Evolutionary conservation across 805 yeast species (phyloP), one percentile per base, ranked within the genome.

Genomic region (Cyberlindnera galapagoensis): DNA sequence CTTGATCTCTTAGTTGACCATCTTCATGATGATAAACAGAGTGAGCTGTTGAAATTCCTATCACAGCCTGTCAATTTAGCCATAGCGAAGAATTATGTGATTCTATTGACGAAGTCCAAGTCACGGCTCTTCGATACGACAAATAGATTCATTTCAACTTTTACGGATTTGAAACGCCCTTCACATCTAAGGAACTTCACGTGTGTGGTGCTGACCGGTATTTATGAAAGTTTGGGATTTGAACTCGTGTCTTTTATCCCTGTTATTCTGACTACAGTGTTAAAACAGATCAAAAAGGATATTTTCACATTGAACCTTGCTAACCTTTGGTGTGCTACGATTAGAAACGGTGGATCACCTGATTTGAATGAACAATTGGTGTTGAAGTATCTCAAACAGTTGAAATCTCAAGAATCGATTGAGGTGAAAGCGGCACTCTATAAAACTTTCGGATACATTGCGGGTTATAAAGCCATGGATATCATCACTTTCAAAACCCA

Each of bases 221-320:
- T 62, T 4, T 54, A 56, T 34, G 59, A 59, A 35, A 34, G 43
- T 1, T 62, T 56, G 43, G 57, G 59, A 1, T 47, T 51, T 9
- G 54, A 54, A 9, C 37, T 63, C 3, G 46, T 54, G 6, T 57
- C 67, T 1, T 48, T 62, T 24, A 46, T 52, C 2, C 62, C 68
- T 6, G 35, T 57, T 5, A 22, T 62, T 4, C 30, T 57, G 11
- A 32, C 55, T 7, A 35, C 49, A 2, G 26, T 57, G 6, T 44
- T 60, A 33, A 62, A 57, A 36, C 47, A 56, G 14, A 26, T 64
- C 15, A 63, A 60, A 35, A 61, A 60, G 32, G 48, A 46, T 16
- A 34, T 43, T 43, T 28, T 22, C 9, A 48, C 26, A 34, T 50
- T 34, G 13, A 43, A 52, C 39, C 24, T 46, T 9, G 33, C 50